Evolutionary conservation across 768 basidiomycete genomes (phyloP).

Genomic region (Tricholoma saponaceum): DNA sequence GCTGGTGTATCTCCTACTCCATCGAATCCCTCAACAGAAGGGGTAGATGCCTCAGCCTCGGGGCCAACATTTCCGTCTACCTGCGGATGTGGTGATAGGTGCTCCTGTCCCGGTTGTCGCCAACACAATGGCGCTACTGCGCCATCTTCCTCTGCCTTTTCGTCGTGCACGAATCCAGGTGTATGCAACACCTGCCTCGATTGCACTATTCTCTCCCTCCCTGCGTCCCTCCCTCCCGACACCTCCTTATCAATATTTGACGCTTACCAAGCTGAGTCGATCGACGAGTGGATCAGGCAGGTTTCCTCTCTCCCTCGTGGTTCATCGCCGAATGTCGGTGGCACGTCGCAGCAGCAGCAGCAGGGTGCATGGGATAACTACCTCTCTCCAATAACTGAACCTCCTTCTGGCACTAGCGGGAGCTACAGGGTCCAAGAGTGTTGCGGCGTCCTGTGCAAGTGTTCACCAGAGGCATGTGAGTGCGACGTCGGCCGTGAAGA

Average conservation of each 20-base stretch:
- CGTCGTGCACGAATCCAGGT: slow-evolving; percentile 34
- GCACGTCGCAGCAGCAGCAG: not conserved
- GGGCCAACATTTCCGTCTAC: slow-evolving; percentile 35
- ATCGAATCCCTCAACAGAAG: slow-evolving; percentile 13
- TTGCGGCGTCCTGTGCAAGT: slow-evolving; percentile 20
- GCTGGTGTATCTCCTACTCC: slow-evolving; percentile 25
- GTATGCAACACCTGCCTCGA: slow-evolving; percentile 50
- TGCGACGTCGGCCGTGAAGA: slow-evolving; percentile 13
- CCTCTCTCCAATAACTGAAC: slow-evolving; percentile 8
- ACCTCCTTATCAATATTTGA: slow-evolving; percentile 38
- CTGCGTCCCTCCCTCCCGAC: slow-evolving; percentile 38
- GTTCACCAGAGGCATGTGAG: slow-evolving; percentile 14
- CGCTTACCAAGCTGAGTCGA: slow-evolving; percentile 36
- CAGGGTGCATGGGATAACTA: slow-evolving; percentile 12
- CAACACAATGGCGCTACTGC: slow-evolving; percentile 47
- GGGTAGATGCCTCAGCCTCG: slow-evolving; percentile 11
- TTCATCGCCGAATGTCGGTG: not conserved
- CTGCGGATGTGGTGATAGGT: slow-evolving; percentile 62
- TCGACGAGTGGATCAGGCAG: slow-evolving; percentile 65
- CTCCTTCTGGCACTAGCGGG: not conserved
- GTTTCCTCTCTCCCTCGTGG: slow-evolving; percentile 32
- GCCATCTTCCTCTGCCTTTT: slow-evolving; percentile 28
- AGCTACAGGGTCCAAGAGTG: slow-evolving; percentile 15
- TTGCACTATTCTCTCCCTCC: slow-evolving; percentile 54
- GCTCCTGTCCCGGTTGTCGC: slow-evolving; percentile 61